These are phyloP conservation scores for Arthroderma sp. DNA, from an alignment of 2,329 filamentous ascomycete genomes.

Conservation along the genomic window DNA sequence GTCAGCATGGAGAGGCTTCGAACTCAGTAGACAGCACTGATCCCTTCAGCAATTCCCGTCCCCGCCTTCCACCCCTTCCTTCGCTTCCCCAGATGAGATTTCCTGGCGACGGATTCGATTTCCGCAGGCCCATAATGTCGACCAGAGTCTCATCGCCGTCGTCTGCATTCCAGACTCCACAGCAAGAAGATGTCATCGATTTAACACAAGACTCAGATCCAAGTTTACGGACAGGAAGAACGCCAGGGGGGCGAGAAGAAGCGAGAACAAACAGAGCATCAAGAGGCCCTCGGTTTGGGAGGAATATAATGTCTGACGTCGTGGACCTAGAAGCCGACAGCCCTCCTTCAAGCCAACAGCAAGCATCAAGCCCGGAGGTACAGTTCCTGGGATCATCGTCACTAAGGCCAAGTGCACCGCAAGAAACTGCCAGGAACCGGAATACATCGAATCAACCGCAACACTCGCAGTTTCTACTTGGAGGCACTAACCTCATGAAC, in stretches of 20 bases:
- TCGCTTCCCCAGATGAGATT: conserved; percentile 29
- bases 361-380: conserved; percentile 35
- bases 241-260: conserved; percentile 4
- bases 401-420: neutral
- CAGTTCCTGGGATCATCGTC: conserved; percentile 35
- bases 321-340: conserved; percentile 32
- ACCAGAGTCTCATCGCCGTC: conserved; percentile 24
- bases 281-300: conserved; percentile 26
- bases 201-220: conserved; percentile 36
- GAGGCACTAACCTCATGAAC: conserved; percentile 11
- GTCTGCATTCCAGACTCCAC: conserved; percentile 7
- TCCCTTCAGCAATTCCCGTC: neutral
- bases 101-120: conserved; percentile 45
- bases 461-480: neutral
- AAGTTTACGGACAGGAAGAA: conserved; percentile 15
- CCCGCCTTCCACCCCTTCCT: conserved; percentile 14
- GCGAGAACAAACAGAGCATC: conserved; percentile 9
- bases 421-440: neutral
- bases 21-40: conserved; percentile 4
- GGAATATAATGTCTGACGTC: conserved; percentile 28
- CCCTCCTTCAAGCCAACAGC: conserved; percentile 14
- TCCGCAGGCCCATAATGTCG: conserved; percentile 39
- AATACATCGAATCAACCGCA: neutral
- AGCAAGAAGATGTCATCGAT: conserved; percentile 33
- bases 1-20: conserved; percentile 7